Evolutionary conservation across 2,329 filamentous ascomycete genomes (phyloP).

Genomic region (Metarhizium sp.): DNA sequence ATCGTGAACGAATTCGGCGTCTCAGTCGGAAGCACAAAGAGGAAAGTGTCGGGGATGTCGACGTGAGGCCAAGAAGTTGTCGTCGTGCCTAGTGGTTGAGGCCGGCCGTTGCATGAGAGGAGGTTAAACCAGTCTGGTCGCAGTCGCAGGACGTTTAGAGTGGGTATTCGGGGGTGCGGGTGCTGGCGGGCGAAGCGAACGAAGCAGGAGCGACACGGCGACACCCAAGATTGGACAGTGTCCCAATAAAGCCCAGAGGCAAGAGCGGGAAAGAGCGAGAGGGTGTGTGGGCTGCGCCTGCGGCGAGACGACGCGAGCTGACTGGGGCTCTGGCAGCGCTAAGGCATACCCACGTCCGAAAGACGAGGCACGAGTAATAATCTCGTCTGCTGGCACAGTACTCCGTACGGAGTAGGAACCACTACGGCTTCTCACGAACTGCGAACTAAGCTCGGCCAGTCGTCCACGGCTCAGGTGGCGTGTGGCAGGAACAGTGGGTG

Average conservation of each 20-base stretch:
- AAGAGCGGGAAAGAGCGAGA: background rate
- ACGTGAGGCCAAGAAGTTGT: background rate
- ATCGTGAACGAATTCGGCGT: background rate
- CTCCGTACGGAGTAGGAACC: background rate
- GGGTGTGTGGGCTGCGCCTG: background rate
- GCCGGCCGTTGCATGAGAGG: background rate
- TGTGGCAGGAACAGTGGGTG: background rate
- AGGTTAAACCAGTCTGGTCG: background rate
- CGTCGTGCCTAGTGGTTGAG: background rate
- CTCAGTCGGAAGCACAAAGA: background rate
- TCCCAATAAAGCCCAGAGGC: background rate
- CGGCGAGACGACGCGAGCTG: background rate
- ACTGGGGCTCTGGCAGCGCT: background rate
- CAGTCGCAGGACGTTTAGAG: constrained; percentile 2
- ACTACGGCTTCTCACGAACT: background rate
- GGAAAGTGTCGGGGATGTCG: background rate
- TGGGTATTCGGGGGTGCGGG: constrained; percentile 4
- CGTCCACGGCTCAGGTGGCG: background rate
- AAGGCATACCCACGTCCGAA: background rate
- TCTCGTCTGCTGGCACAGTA: background rate
- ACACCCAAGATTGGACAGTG: background rate
- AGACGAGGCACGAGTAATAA: background rate
- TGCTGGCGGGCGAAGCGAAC: background rate
- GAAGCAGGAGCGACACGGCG: background rate
- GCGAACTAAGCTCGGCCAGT: background rate